Percentiles rank a stretch among this genome's conserved stretches.
phyloP scores from a whole-genome alignment of 352 stramenopile genomes.

The Pythium aquatile region DNA sequence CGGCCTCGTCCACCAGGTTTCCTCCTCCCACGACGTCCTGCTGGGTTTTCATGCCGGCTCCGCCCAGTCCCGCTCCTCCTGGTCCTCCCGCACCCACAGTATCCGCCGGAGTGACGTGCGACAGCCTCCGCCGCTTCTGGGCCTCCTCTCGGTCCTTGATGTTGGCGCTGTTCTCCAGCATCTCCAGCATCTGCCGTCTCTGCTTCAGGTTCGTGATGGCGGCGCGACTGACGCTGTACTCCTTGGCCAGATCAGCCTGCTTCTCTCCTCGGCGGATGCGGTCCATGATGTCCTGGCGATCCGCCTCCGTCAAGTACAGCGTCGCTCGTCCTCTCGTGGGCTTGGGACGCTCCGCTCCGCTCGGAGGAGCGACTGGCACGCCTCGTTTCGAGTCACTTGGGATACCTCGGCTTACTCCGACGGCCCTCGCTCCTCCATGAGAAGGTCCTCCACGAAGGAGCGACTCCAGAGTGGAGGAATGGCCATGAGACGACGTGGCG shows the following conservation, averaged over 20 bases:
- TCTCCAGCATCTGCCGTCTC: constrained; percentile 15
- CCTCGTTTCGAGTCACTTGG: neutral
- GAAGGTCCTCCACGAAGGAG: neutral
- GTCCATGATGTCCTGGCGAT: constrained; percentile 26
- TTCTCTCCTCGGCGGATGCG: constrained; percentile 23
- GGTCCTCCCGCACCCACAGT: neutral
- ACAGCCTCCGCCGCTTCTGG: constrained; percentile 6
- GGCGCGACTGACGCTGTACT: constrained; percentile 24
- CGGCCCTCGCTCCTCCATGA: neutral
- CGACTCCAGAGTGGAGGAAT: neutral
- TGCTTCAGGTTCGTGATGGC: constrained; percentile 25
- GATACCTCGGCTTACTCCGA: neutral
- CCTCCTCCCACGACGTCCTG: neutral
- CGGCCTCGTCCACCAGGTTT: neutral
- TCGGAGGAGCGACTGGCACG: neutral
- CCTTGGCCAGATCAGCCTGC: constrained; percentile 21
- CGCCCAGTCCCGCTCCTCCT: neutral
- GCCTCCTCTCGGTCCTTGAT: constrained; percentile 6
- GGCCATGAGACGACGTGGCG: neutral
- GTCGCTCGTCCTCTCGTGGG: neutral
- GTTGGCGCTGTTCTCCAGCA: constrained; percentile 7
- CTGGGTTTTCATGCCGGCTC: neutral
- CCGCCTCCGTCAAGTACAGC: neutral
- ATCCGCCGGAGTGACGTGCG: neutral
- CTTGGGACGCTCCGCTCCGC: neutral